Percentiles rank a stretch among this genome's conserved stretches.
Conservation (phyloP, 2,329 filamentous ascomycete genomes). For the Venturia nashicola region DNA sequence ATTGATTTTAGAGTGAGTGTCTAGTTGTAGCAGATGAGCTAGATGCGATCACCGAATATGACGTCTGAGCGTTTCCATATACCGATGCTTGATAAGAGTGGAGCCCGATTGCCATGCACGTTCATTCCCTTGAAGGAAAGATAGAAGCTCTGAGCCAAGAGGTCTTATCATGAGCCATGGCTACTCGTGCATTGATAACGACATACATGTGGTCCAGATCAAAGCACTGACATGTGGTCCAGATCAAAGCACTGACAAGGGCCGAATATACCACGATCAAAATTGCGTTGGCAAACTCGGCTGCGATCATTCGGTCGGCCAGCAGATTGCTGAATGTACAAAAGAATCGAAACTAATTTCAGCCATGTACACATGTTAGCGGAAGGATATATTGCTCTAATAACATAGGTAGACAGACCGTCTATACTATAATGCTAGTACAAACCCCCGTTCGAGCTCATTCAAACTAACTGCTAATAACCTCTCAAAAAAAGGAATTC, state of each 20-base stretch:
- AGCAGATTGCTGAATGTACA: slow-evolving; percentile 52
- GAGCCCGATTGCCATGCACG: slow-evolving; percentile 40
- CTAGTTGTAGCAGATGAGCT: too few relatives aligned
- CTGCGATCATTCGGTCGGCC: slow-evolving; percentile 64
- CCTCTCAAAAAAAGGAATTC: slow-evolving; percentile 35
- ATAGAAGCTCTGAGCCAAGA: slow-evolving; percentile 22
- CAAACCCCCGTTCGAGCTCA: too few relatives aligned
- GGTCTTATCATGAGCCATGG: slow-evolving; percentile 51
- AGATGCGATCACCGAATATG: slow-evolving; percentile 24
- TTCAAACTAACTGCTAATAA: too few relatives aligned
- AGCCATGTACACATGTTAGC: too few relatives aligned
- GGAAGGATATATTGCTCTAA: too few relatives aligned
- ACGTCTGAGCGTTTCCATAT: slow-evolving; percentile 28
- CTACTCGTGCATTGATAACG: slow-evolving; percentile 51
- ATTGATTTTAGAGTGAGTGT: too few relatives aligned
- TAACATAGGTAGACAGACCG: too few relatives aligned
- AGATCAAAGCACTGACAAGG: too few relatives aligned
- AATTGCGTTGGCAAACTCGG: too few relatives aligned
- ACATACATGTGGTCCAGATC: slow-evolving; percentile 66
- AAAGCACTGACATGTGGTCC: too few relatives aligned
- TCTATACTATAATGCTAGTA: too few relatives aligned
- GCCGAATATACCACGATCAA: slow-evolving; percentile 56
- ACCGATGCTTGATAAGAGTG: slow-evolving; percentile 40
- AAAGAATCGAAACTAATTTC: too few relatives aligned
- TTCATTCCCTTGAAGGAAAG: slow-evolving; percentile 42